Conservation (phyloP, 164 flowering plant species). For the Vitis rotundifolia region DNA sequence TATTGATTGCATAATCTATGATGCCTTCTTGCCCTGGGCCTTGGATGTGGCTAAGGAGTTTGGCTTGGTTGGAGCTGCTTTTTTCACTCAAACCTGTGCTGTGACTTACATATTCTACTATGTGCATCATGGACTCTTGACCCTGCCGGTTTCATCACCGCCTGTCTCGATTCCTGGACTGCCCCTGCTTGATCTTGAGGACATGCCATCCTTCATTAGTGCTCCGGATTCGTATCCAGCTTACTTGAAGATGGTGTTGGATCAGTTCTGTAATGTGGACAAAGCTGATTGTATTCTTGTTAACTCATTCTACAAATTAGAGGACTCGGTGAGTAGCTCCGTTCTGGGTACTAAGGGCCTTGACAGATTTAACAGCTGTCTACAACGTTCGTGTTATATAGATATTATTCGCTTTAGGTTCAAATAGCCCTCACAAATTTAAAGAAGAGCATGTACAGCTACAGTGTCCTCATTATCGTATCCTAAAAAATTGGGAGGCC, state of each 20-base stretch:
- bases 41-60: constrained; percentile 17
- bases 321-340: background rate
- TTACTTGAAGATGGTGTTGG: constrained; percentile 20
- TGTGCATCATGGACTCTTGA: constrained; percentile 7
- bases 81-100: constrained; percentile 23
- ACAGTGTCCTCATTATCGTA: no score
- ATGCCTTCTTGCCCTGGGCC: constrained; percentile 23
- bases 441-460: no score
- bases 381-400: no score
- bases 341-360: no score
- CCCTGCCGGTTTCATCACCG: background rate
- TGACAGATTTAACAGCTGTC: no score
- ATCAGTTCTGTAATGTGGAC: constrained; percentile 35
- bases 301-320: constrained; percentile 39
- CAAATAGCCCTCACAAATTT: no score
- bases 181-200: constrained; percentile 10
- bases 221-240: constrained; percentile 28
- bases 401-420: no score
- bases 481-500: no score
- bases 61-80: constrained; percentile 14
- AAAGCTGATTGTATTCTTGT: constrained; percentile 44
- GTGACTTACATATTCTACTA: constrained; percentile 26
- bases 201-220: constrained; percentile 26
- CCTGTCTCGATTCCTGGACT: constrained; percentile 16
- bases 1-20: constrained; percentile 15